Base-by-base conservation (phyloP, 176 grass and related monocot genomes). In the Guadua angustifolia region DNA sequence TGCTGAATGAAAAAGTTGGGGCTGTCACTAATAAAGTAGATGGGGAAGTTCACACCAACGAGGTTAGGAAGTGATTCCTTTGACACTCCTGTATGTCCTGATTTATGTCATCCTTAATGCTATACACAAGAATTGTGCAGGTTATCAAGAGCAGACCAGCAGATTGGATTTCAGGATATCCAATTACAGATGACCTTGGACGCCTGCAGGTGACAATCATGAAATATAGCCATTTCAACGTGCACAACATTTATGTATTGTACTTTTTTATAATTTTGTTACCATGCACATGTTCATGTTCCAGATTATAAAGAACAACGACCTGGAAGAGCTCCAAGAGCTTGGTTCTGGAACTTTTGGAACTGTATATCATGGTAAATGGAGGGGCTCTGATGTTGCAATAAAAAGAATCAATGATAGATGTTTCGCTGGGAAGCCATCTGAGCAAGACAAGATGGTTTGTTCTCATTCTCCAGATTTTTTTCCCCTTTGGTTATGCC, bases 351-450 rank as follows among this genome's bases (percentile, higher is more conserved):
- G 97, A 84, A 94, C 93, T 62, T 99, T 94, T 75, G 97, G 97
- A 59, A 99, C 97, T 71, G 97, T 99, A 13, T 99, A 96, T 82
- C 93, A 99, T 89, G 97, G 97, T 18, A 99, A 99, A 86, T 99
- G 97, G 97, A 92, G 97, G 74, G 97, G 97, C 21, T 89, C 93
- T 70, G 97, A 99, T 82, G 97, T 99, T 84, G 97, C 91, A 50
- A 99, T 99, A 80, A 95, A 99, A 86, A 88, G 97, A 86, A 92
- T 99, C 76, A 96, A 95, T 83, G 93, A 95, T 38, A 94, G 96
- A 63, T 92, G 87, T 79, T 98, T 98, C 53, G 80, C 91, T 90
- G 96, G 91, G 59, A 99, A 96, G 78, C 89, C 91, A 92, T 95
- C 97, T 77, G 97, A 99, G 84, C 91, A 94, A 86, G 97, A 96